Percentiles rank a stretch among this genome's conserved stretches.
phyloP scores from a whole-genome alignment of 1,284 basidiomycete genomes.

The Wallemia ichthyophaga region DNA sequence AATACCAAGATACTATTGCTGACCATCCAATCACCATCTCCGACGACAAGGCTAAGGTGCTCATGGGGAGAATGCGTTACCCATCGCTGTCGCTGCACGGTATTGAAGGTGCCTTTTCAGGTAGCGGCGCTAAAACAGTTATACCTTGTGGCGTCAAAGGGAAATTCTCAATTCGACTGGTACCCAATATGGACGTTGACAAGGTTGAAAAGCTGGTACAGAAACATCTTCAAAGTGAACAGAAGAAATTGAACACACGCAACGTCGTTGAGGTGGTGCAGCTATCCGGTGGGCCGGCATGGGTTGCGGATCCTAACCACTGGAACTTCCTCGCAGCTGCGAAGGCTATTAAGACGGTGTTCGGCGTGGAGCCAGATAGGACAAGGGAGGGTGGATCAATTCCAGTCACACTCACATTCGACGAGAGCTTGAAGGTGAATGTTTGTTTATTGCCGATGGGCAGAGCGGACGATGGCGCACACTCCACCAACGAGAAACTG shows the following conservation, averaged over 20 bases:
- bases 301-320: conserved; percentile 45
- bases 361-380: conserved; percentile 52
- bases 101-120: conserved; percentile 81
- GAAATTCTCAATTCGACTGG: conserved; percentile 71
- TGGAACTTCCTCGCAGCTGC: conserved; percentile 87
- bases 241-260: conserved; percentile 54
- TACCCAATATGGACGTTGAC: conserved; percentile 47
- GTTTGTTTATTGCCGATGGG: conserved; percentile 56
- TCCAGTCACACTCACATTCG: conserved; percentile 83
- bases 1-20: conserved; percentile 55
- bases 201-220: background rate
- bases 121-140: conserved; percentile 32
- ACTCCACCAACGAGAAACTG: conserved; percentile 87
- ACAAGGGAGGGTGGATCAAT: conserved; percentile 89
- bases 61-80: conserved; percentile 64
- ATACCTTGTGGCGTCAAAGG: conserved; percentile 59
- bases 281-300: conserved; percentile 61
- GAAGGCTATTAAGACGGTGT: conserved; percentile 50
- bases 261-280: conserved; percentile 37
- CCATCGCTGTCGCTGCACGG: conserved; percentile 80
- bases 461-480: conserved; percentile 70
- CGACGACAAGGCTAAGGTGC: conserved; percentile 45
- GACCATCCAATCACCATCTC: conserved; percentile 37
- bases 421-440: conserved; percentile 39
- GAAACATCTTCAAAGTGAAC: conserved; percentile 39